Base-by-base conservation (phyloP, 2,329 filamentous ascomycete species). In the Macrophomina phaseolina region DNA sequence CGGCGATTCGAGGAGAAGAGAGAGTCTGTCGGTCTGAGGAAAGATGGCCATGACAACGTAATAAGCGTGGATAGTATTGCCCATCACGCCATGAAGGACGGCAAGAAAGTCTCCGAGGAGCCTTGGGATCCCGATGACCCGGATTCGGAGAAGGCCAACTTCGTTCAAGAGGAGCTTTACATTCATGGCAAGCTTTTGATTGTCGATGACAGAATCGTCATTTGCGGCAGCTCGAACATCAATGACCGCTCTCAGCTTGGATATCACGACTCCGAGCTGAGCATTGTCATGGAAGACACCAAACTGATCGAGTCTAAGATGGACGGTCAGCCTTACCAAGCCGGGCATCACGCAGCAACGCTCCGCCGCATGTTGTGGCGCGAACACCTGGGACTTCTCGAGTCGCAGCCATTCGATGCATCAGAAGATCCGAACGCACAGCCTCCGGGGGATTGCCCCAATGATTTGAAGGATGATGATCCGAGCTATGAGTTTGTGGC, bases 131-230 rank as follows among this genome's bases (percentile, higher is more conserved):
- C 91, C 16, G 82, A 84, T 0, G 81, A 90, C 3, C 81, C 88
- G 0, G 87, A 94, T 71, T 86, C 87, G 1, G 95, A 98, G 77
- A 90, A 93, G 67, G 86, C 90, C 64, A 92, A 96, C 75, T 96
- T 95, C 83, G 90, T 98, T 67, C 94, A 97, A 76, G 95, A 99
- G 77, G 94, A 99, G 78, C 86, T 98, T 1, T 99, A 99, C 77
- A 90, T 98, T 56, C 95, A 99, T 77, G 91, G 89, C 34, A 99
- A 98, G 81, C 85, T 97, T 64, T 85, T 95, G 71, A 94, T 97
- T 71, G 91, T 90, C 1, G 94, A 98, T 75, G 94, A 98, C 77
- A 88, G 89, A 64, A 86, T 93, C 56, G 93, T 91, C 1, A 88
- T 97, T 64, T 95, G 93, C 75, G 93, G 93, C 18, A 93, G 90